A percentile compares a stretch with the other conserved stretches of the same genome.
Evolutionary conservation across 139 green algal species (phyloP).

Genomic region (Volvox reticuliferus): DNA sequence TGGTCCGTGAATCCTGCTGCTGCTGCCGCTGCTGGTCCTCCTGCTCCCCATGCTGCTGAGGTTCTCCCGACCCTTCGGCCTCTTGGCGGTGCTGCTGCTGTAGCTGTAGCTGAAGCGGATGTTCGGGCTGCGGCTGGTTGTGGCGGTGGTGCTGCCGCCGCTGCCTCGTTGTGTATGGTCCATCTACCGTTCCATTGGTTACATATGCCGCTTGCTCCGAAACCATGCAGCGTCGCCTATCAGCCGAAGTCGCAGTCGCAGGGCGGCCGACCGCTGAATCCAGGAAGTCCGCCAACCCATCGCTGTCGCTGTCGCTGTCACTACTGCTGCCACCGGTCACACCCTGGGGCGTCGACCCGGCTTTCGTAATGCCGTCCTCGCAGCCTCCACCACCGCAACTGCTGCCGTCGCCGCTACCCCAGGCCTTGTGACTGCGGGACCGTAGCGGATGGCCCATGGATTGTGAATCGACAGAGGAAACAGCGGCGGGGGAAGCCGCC

Average conservation of each 20-base stretch:
- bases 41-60: background rate
- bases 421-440: background rate
- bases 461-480: too few relatives aligned
- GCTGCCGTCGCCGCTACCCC: background rate
- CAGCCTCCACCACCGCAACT: background rate
- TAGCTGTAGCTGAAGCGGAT: too few relatives aligned
- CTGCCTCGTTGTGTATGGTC: too few relatives aligned
- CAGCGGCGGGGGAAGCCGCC: background rate
- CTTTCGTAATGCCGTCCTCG: background rate
- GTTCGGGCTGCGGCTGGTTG: too few relatives aligned
- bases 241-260: background rate
- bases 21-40: background rate
- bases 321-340: background rate
- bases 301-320: background rate
- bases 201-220: background rate
- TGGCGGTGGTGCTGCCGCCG: too few relatives aligned
- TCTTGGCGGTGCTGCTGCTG: background rate
- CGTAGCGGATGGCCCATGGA: too few relatives aligned
- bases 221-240: too few relatives aligned
- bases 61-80: background rate
- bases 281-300: background rate
- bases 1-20: background rate
- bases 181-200: background rate
- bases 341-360: too few relatives aligned
- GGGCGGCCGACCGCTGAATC: background rate